Evolutionary conservation across 352 stramenopile genomes (phyloP).

Genomic region (Phytophthora fragariae): DNA sequence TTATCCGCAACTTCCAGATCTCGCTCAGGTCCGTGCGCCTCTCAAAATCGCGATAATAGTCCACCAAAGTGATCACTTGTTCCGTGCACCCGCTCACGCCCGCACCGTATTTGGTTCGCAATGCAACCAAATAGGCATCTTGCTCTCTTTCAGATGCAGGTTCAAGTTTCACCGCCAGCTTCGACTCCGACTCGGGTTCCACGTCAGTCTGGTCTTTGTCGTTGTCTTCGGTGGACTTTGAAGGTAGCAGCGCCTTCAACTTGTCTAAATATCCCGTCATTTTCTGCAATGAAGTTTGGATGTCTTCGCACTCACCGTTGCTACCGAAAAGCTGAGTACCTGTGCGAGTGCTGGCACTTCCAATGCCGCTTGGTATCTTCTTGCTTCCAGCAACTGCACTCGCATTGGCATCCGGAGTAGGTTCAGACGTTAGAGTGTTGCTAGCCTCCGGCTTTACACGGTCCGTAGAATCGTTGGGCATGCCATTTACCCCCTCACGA

Average conservation of each 20-base stretch:
- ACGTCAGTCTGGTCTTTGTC: neutral
- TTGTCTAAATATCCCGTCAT: slow-evolving; percentile 34
- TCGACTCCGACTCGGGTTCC: slow-evolving; percentile 5
- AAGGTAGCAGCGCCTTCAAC: slow-evolving; percentile 17
- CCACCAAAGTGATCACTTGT: slow-evolving; percentile 82
- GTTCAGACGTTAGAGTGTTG: neutral
- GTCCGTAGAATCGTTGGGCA: neutral
- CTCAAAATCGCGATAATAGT: slow-evolving; percentile 86
- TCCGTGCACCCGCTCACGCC: slow-evolving; percentile 70
- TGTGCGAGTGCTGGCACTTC: neutral
- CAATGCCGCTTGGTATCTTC: neutral
- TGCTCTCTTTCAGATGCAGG: neutral
- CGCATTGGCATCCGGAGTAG: neutral
- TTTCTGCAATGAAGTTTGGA: slow-evolving; percentile 56
- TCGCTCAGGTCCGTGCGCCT: slow-evolving; percentile 75
- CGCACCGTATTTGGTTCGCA: slow-evolving; percentile 72
- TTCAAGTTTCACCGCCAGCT: slow-evolving; percentile 7
- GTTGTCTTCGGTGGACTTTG: slow-evolving; percentile 1
- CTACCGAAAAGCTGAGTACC: slow-evolving; percentile 48
- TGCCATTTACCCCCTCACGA: neutral
- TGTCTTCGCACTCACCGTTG: slow-evolving; percentile 51
- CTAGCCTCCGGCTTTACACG: neutral
- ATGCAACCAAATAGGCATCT: slow-evolving; percentile 27
- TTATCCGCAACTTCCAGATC: slow-evolving; percentile 73
- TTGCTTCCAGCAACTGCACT: neutral